A percentile compares a stretch with the other conserved stretches of the same genome.
These are phyloP conservation scores for Ceratonia siliqua DNA, from an alignment of 306 rosid genomes.

Conservation along the genomic window DNA sequence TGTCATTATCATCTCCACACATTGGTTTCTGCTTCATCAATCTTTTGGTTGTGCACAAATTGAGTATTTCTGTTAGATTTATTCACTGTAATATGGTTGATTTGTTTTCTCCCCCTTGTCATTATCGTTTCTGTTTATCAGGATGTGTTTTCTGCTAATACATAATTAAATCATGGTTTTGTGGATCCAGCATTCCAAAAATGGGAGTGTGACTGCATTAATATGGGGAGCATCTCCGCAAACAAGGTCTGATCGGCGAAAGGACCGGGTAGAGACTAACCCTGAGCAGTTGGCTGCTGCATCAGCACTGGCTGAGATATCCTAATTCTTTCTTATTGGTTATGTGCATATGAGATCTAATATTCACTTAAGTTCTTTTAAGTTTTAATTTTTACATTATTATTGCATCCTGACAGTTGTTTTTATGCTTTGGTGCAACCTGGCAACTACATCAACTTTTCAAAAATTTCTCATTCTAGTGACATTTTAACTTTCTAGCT, in stretches of 20 bases:
- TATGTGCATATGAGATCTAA: conserved; percentile 14
- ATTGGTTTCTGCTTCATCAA: neutral
- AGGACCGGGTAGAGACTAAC: conserved; percentile 95
- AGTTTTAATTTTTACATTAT: neutral
- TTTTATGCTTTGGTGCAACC: neutral
- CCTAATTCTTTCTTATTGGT: conserved; percentile 38
- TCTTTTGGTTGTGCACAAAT: neutral
- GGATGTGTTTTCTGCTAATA: neutral
- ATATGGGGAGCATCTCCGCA: conserved; percentile 99
- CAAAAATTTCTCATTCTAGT: neutral
- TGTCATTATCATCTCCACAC: neutral
- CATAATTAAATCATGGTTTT: conserved; percentile 10
- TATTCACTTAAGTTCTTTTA: neutral
- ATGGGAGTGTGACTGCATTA: conserved; percentile 78
- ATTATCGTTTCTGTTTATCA: neutral
- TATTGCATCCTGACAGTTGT: neutral
- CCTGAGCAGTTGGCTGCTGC: conserved; percentile 99
- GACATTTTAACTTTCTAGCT: neutral
- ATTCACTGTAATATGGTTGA: neutral
- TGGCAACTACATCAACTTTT: neutral
- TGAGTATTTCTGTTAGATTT: neutral
- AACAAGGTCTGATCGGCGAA: conserved; percentile 86
- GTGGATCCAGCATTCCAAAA: conserved; percentile 61
- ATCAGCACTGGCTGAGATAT: conserved; percentile 92
- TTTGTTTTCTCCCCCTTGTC: neutral